phyloP scores from a whole-genome alignment of 352 stramenopile species.

The Globisporangium cystogenes region DNA sequence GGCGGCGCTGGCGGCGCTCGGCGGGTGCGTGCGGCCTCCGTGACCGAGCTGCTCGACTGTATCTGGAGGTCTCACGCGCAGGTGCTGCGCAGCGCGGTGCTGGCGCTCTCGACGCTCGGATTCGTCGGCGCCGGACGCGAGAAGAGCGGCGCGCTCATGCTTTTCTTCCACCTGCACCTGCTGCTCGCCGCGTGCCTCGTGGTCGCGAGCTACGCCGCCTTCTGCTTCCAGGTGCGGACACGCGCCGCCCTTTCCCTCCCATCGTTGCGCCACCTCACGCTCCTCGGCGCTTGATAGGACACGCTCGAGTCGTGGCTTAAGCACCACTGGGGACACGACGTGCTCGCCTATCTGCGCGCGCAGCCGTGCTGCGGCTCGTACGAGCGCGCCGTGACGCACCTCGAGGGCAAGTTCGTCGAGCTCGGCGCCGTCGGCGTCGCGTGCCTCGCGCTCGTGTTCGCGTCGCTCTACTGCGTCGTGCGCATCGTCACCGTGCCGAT shows the following conservation, averaged over 20 bases:
- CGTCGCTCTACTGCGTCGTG: slow-evolving; percentile 71
- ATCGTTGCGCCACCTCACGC: not conserved
- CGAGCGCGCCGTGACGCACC: slow-evolving; percentile 35
- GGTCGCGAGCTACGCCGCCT: slow-evolving; percentile 50
- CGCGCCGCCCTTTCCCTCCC: not conserved
- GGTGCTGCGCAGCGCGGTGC: slow-evolving; percentile 15
- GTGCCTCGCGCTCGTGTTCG: slow-evolving; percentile 42
- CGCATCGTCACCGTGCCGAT: slow-evolving; percentile 84
- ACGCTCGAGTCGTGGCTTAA: slow-evolving; percentile 69
- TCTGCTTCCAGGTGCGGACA: slow-evolving; percentile 41
- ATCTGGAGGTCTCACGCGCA: not conserved
- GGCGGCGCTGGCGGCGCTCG: slow-evolving; percentile 35
- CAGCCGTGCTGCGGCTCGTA: slow-evolving; percentile 55
- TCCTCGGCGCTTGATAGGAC: slow-evolving; percentile 11
- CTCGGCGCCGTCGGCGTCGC: slow-evolving; percentile 42
- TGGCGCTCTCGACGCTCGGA: slow-evolving; percentile 51
- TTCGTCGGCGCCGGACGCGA: slow-evolving; percentile 58
- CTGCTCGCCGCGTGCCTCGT: slow-evolving; percentile 56
- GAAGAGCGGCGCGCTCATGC: slow-evolving; percentile 61
- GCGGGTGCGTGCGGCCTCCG: slow-evolving; percentile 14
- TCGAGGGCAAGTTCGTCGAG: slow-evolving; percentile 38
- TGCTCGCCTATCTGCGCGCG: slow-evolving; percentile 38
- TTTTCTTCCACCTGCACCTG: slow-evolving; percentile 79
- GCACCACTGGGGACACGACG: slow-evolving; percentile 51
- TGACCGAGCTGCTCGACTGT: not conserved